Evolutionary conservation across 164 flowering plant genomes (phyloP).

Genomic region (Sextonia rubra): DNA sequence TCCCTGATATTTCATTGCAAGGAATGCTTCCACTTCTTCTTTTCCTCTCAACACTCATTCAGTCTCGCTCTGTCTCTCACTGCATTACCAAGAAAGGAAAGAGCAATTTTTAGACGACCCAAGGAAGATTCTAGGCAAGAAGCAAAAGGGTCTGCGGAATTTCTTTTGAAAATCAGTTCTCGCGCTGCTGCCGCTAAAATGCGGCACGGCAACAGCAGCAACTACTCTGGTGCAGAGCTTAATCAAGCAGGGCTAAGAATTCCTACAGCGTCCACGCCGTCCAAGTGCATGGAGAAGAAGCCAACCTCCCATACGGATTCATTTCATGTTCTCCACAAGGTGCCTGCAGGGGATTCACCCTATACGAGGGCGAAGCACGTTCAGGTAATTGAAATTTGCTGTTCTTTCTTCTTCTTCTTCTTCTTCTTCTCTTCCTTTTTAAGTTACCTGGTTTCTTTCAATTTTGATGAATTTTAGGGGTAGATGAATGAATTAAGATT

Average conservation of each 20-base stretch:
- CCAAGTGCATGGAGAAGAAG: slow-evolving; percentile 32
- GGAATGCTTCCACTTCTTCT: background rate
- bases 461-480: background rate
- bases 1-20: background rate
- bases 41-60: background rate
- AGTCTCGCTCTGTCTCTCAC: background rate
- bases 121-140: background rate
- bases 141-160: background rate
- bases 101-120: too few species aligned
- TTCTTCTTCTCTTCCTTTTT: background rate
- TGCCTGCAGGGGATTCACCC: slow-evolving; percentile 76
- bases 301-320: slow-evolving; percentile 24
- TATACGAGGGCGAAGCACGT: slow-evolving; percentile 85
- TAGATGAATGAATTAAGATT: background rate
- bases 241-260: slow-evolving; percentile 37
- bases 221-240: slow-evolving; percentile 26
- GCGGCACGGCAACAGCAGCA: slow-evolving; percentile 11
- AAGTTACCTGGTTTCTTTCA: background rate
- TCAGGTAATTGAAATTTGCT: slow-evolving; percentile 45
- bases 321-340: slow-evolving; percentile 60
- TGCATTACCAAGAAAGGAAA: background rate
- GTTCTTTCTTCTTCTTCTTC: background rate
- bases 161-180: background rate
- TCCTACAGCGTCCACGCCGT: slow-evolving; percentile 13
- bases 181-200: slow-evolving; percentile 4